Evolutionary conservation across 352 stramenopile species (phyloP), one percentile per base, ranked within the genome.

Genomic region (Phytopythium mirpurense): DNA sequence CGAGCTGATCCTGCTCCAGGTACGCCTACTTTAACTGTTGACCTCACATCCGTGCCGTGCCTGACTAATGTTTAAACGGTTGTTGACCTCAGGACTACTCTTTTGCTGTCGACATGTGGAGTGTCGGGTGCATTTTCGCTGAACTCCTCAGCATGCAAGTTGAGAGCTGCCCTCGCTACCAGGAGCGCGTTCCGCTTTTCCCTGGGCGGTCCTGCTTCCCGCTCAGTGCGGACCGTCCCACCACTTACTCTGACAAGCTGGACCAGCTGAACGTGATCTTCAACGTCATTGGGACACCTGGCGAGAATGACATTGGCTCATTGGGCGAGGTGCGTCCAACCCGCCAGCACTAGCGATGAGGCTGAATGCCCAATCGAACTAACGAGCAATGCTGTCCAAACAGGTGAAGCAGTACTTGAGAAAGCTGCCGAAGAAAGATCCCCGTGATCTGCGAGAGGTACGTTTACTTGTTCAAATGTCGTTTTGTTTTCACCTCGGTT

Each of bases 71-170:
- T 16, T 6, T 31, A 4, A 1, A 4, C 19, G 38, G n/a, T 44
- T 6, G 16, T 32, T 34, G 41, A 11, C 11, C 38, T 5, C 90
- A 98, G 57, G 78, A 96, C 44, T 99, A 99, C 72, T 93, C 81
- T 51, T 93, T 95, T 43, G 89, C 95, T 12, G 98, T 99, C 57
- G 97, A 99, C 69, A 98, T 99, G 81, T 99, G 97, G 97, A 98
- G 94, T 47, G 66, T 99, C 42, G 97, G 97, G 10, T 99, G 97
- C 78, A 95, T 95, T 67, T 92, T 95, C 54, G 84, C 78, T 10
- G 84, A 95, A 57, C 62, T 95, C 9, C 51, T 95, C 32, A 95
- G 83, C 50, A 95, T 95, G 84, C 84, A 95, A 70, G 78, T 88
- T 3, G 82, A 93, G 35, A 95, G 83, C 56, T 92, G 80, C 55